Evolutionary conservation across 352 stramenopile genomes (phyloP).

Genomic region (Phytopythium sindhum): DNA sequence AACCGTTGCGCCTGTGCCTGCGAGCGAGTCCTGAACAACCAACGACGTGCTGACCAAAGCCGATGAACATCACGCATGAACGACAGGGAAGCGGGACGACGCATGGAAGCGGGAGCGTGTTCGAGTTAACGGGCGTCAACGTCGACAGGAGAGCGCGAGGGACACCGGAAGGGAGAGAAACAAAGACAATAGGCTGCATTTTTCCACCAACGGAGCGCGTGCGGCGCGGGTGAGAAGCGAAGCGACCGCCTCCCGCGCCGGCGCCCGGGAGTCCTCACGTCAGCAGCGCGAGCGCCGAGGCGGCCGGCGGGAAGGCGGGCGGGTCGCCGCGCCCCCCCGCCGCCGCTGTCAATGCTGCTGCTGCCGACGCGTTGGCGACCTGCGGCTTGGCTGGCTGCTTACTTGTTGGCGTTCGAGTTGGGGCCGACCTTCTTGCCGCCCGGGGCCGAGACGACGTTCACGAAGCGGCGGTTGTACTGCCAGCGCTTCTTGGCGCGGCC

Average conservation of each 20-base stretch:
- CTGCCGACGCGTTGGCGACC: neutral
- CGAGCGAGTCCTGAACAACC: too few species aligned
- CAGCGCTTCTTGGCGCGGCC: constrained; percentile 99
- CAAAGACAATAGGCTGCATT: constrained; percentile 2
- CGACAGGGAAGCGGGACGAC: neutral
- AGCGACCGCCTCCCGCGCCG: neutral
- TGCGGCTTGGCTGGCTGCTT: constrained; percentile 16
- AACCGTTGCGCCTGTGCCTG: too few species aligned
- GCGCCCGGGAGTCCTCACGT: neutral
- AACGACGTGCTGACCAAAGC: too few species aligned
- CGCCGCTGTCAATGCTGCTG: neutral
- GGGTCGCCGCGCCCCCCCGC: neutral
- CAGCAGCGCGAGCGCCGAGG: neutral
- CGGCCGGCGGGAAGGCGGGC: neutral
- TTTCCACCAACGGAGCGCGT: neutral
- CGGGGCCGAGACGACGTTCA: constrained; percentile 97
- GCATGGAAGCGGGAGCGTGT: constrained; percentile 5
- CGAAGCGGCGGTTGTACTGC: constrained; percentile 99
- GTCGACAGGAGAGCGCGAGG: neutral
- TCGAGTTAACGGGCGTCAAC: constrained; percentile 2
- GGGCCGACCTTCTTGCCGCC: constrained; percentile 97
- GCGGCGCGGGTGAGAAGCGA: neutral
- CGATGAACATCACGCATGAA: neutral
- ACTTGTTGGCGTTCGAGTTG: constrained; percentile 98
- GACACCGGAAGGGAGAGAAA: neutral